phyloP scores from a whole-genome alignment of 441 rosid genomes.

The Populus hybrid region DNA sequence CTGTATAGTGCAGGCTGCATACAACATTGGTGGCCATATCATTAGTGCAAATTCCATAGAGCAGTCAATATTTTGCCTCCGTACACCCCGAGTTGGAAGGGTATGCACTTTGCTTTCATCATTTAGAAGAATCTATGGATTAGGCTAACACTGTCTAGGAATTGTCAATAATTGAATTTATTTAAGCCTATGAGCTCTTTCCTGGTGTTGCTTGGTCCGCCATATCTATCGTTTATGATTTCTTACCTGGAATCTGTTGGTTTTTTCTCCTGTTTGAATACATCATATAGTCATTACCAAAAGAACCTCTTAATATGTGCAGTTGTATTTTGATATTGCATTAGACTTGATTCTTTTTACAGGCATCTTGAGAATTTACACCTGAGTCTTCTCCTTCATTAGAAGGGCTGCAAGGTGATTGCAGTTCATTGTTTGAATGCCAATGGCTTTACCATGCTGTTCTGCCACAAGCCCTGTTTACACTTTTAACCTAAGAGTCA shows the following conservation, averaged over 20 bases:
- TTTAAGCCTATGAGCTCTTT: not conserved
- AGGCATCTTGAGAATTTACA: not conserved
- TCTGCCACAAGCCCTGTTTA: not conserved
- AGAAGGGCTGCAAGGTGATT: not conserved
- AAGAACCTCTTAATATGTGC: not conserved
- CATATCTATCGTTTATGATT: not conserved
- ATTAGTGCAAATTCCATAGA: conserved; percentile 82
- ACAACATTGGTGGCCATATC: conserved; percentile 78
- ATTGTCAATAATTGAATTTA: not conserved
- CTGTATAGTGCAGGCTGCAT: conserved; percentile 79
- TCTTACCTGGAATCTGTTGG: not conserved
- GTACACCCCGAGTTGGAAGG: conserved; percentile 65
- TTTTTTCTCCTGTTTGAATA: not conserved
- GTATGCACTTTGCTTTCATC: conserved; percentile 35
- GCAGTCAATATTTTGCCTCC: conserved; percentile 73
- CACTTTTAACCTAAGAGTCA: not conserved
- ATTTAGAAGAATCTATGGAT: not conserved
- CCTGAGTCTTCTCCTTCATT: not conserved
- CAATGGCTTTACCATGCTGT: not conserved
- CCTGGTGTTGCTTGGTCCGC: not conserved
- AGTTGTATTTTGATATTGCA: not conserved
- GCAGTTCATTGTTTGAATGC: not conserved
- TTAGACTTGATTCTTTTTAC: not conserved
- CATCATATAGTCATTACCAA: not conserved
- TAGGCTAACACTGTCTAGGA: not conserved